Base-by-base conservation (phyloP, 192 early-diverging fungal genomes). In the Piromyces finnis region DNA sequence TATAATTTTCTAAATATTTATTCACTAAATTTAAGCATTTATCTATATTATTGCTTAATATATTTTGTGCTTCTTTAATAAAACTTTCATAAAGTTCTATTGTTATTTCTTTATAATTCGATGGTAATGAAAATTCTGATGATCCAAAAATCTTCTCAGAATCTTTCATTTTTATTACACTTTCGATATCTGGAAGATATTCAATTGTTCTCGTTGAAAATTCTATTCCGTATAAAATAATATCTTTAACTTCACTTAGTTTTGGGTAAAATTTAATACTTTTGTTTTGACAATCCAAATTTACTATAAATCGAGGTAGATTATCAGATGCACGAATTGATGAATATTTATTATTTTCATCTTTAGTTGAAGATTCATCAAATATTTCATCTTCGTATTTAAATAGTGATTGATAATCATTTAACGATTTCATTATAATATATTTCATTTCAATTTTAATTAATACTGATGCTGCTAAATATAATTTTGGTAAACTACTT, bases 11-110 rank as follows among this genome's bases (percentile, higher is more conserved):
- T 32, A 87, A 81, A 82, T 82, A 86, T 29, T 88, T 85, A 13
- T 87, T 77, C 11, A 88, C 87, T 15, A 88, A 83, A 28, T 82
- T 85, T 35, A 88, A 89, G 78, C 86, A 87, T 29, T 86, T 82
- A 16, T 79, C 83, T 1, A 84, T 79, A 59, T 89, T 88, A 13
- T 79, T 51, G 29, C 80, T 35, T 18, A 90, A 78, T 36, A 82
- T 79, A 29, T 82, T 79, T 29, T 80, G 37, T 0, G 85, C 85
- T 7, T 18, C 37, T 28, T 85, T 78, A 18, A 88, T 84, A 12
- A 86, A 80, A 79, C 30, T 39, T 32, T 82, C 28, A 78, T 81
- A 27, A 77, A 28, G 36, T 83, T 83, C 28, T 32, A 81, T 80
- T 86, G 83, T 2, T 79, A 81, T 29, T 36, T 80, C 17, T 80